Percentiles rank a stretch among this genome's conserved stretches.
Conservation (phyloP, 768 basidiomycete genomes). For the Boletus sensibilis region DNA sequence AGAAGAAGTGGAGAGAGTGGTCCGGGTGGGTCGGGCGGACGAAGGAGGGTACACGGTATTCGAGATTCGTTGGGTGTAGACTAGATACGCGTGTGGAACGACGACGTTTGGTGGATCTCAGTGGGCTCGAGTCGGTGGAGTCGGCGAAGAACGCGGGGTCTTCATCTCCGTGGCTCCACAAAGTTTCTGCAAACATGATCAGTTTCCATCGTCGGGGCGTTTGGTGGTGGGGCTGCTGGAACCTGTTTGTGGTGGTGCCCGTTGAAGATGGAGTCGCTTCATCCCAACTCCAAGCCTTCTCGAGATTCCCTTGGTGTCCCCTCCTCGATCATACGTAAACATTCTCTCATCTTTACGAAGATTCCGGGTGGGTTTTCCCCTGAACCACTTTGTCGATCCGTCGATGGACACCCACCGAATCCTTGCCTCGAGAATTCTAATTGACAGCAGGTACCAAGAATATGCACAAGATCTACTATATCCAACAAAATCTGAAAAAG, state of each 20-base stretch:
- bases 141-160: background rate
- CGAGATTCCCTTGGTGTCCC: background rate
- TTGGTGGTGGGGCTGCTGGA: background rate
- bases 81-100: too few relatives aligned
- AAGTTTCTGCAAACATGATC: background rate
- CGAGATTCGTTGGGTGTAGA: slow-evolving; percentile 58
- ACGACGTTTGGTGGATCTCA: background rate
- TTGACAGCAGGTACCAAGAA: background rate
- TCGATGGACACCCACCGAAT: background rate
- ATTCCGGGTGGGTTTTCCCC: background rate
- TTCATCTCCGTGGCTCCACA: background rate
- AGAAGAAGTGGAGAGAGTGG: slow-evolving; percentile 48
- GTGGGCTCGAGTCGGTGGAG: background rate
- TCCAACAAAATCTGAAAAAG: background rate
- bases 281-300: background rate
- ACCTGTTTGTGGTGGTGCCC: too few relatives aligned
- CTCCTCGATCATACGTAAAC: background rate
- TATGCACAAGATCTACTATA: background rate
- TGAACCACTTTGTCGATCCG: background rate
- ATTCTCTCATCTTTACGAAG: background rate
- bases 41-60: slow-evolving; percentile 69
- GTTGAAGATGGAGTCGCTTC: background rate
- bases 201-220: background rate
- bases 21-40: slow-evolving; percentile 63
- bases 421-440: background rate